phyloP scores from a whole-genome alignment of 805 yeast species.

The Candida ponderosae region DNA sequence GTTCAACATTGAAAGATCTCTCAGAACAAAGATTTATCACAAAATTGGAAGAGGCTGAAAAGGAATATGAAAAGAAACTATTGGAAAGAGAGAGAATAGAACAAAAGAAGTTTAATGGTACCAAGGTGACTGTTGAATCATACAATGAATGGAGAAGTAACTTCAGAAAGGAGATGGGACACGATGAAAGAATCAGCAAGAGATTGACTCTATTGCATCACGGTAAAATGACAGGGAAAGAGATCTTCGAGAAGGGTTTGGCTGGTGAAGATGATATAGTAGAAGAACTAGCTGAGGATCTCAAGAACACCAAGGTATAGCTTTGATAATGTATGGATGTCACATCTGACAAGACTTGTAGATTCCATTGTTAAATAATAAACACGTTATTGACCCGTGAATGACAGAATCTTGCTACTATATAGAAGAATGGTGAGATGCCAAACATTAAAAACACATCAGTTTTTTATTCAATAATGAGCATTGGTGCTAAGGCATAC shows the following conservation, averaged over 20 bases:
- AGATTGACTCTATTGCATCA: conserved; percentile 52
- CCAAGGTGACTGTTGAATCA: conserved; percentile 77
- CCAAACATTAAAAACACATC: no score
- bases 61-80: conserved; percentile 48
- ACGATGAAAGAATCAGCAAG: conserved; percentile 48
- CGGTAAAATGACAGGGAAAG: conserved; percentile 80
- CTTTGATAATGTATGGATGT: no score
- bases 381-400: no score
- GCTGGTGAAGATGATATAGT: conserved; percentile 61
- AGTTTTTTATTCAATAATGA: no score
- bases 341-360: no score
- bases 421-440: no score
- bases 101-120: conserved; percentile 85
- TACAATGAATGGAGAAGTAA: conserved; percentile 62
- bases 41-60: conserved; percentile 48
- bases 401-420: no score
- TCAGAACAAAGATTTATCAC: conserved; percentile 62
- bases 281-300: conserved; percentile 26
- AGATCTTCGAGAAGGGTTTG: conserved; percentile 85
- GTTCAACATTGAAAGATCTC: conserved; percentile 70
- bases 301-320: conserved; percentile 3
- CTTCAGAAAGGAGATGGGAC: conserved; percentile 68
- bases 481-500: no score
- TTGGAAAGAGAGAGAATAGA: conserved; percentile 69
- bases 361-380: no score